These are phyloP conservation scores for Metarhizium album DNA, from an alignment of 2,329 filamentous ascomycete species.

Conservation along the genomic window DNA sequence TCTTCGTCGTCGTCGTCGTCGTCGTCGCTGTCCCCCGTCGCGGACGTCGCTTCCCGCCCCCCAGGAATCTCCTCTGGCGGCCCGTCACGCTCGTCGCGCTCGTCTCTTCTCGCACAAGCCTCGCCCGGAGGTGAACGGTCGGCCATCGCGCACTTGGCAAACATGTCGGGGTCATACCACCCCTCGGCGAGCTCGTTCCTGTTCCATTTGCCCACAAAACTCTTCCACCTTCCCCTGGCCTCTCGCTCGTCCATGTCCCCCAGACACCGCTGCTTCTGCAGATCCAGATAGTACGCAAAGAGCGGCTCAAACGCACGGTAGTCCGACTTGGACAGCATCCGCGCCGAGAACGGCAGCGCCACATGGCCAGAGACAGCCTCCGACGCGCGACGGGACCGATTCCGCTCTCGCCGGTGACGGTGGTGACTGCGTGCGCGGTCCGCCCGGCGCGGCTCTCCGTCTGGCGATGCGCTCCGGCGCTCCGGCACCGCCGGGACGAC, in stretches of 20 bases:
- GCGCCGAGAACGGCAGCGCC: conserved; percentile 54
- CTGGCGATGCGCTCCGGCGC: conserved; percentile 5
- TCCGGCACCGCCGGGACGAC: not conserved
- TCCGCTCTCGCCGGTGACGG: conserved; percentile 1
- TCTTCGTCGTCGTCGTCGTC: conserved; percentile 41
- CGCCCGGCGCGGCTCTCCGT: conserved; percentile 11
- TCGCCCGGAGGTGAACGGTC: conserved; percentile 10
- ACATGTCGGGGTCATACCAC: conserved; percentile 81
- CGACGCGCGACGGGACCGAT: not conserved
- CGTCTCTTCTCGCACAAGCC: conserved; percentile 5
- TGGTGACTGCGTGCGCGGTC: conserved; percentile 16
- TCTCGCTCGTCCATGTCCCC: conserved; percentile 64
- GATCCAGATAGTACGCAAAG: conserved; percentile 74
- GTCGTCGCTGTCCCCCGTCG: conserved; percentile 13
- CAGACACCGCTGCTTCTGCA: conserved; percentile 70
- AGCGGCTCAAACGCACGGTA: conserved; percentile 55
- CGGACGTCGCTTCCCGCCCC: not conserved
- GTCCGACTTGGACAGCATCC: conserved; percentile 57
- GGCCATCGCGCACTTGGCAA: conserved; percentile 30
- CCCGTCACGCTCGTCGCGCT: conserved; percentile 8
- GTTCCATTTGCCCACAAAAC: conserved; percentile 89
- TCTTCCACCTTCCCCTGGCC: conserved; percentile 79
- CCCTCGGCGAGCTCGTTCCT: conserved; percentile 73
- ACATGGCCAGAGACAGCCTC: not conserved
- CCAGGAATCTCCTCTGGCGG: conserved; percentile 1